Base-by-base conservation (phyloP, 352 stramenopile genomes). In the Pythium rishiriense region DNA sequence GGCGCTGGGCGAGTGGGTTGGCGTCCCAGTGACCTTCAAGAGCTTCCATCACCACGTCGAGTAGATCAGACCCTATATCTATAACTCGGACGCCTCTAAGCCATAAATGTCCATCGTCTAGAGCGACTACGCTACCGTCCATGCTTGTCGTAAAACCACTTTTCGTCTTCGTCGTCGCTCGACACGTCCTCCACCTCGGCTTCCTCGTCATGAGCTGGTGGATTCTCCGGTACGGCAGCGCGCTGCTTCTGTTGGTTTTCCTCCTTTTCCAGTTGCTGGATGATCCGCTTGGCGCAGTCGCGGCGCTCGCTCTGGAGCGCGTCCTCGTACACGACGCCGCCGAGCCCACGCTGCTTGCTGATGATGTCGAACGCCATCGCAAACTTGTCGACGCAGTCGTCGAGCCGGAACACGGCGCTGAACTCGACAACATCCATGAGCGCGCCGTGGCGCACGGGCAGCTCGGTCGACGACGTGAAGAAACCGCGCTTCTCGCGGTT, bases 321-420 rank as follows among this genome's bases (percentile, higher is more conserved):
- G 10, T 88, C 79, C 59, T 90, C 78, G 70, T 79, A 91, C 62
- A 91, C 72, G 70, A 90, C 83, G 31, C 76, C 74, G 1, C 68
- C 80, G 14, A 91, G 70, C 24, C 72, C 78, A 14, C 66, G 48
- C 14, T 77, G 80, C 49, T 79, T 78, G 28, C 26, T 62, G 29
- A 90, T 65, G 29, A 89, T 84, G 42, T 86, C 76, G 47, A 75
- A 82, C 26, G 78, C 79, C 82, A 88, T 90, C 1, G 74, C 75
- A 56, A 93, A 93, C 14, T 75, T 78, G 19, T 89, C 75, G 11
- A 91, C 73, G 54, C 79, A 88, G 46, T 90, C 83, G 33, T 79
- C 59, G 24, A 91, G 66, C 4, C 81, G 81, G 49, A 93, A 93
- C 24, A 93, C 78, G 12, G 74, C 68, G 0, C 72, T 31, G 62